These are phyloP conservation scores for Favolaschia claudopus DNA, from an alignment of 768 basidiomycete species.

Conservation along the genomic window DNA sequence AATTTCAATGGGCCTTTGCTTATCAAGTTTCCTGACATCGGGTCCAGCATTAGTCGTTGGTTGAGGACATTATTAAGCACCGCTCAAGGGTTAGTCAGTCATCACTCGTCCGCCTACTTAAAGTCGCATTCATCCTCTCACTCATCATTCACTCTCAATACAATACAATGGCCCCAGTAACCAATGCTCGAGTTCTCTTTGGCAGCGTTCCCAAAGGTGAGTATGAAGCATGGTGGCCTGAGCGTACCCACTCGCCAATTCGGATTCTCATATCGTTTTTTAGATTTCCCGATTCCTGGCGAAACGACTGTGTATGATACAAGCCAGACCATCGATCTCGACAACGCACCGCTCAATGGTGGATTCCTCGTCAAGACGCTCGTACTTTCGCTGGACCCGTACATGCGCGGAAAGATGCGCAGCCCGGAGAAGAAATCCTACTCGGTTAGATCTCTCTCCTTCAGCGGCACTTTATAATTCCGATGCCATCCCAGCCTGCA, in stretches of 20 bases:
- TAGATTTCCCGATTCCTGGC: conserved; percentile 36
- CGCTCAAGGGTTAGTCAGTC: too few species aligned
- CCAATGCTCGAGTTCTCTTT: conserved; percentile 35
- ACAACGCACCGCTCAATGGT: conserved; percentile 40
- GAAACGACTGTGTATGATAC: conserved; percentile 42
- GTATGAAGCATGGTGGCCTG: too few species aligned
- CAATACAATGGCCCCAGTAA: conserved; percentile 27
- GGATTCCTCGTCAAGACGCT: conserved; percentile 48
- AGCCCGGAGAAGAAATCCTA: conserved; percentile 26
- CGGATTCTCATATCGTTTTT: neutral
- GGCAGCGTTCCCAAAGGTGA: conserved; percentile 34
- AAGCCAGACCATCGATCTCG: conserved; percentile 45
- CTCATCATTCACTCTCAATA: too few species aligned
- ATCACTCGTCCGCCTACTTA: too few species aligned
- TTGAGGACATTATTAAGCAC: too few species aligned
- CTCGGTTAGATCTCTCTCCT: conserved; percentile 22
- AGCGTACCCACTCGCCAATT: neutral
- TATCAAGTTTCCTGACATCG: too few species aligned
- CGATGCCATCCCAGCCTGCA: neutral
- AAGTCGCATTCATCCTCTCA: too few species aligned
- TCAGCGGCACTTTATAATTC: neutral
- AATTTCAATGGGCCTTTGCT: too few species aligned
- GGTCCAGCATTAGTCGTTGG: too few species aligned
- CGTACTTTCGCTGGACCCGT: conserved; percentile 48
- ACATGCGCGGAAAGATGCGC: conserved; percentile 41